phyloP scores from a whole-genome alignment of 176 grass and related monocot genomes.

The Zoysia pacifica region DNA sequence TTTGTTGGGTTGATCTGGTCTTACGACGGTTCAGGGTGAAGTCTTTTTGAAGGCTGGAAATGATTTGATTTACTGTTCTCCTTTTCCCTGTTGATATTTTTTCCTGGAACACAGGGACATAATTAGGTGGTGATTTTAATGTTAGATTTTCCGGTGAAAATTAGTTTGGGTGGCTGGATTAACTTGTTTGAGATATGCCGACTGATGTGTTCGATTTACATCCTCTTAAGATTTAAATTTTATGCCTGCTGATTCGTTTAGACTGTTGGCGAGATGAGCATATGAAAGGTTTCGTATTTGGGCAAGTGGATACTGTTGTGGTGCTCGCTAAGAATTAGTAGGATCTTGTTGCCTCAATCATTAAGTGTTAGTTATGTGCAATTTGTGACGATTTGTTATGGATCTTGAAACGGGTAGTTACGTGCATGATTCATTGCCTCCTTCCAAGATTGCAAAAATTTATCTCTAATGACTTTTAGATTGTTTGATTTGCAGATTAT shows the following conservation, averaged over 20 bases:
- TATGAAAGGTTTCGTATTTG: neutral
- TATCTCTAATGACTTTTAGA: conserved; percentile 2
- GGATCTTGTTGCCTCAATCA: conserved; percentile 26
- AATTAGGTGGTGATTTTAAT: neutral
- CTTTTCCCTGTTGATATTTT: neutral
- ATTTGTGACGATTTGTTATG: neutral
- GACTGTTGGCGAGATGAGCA: conserved; percentile 8
- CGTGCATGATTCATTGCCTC: neutral
- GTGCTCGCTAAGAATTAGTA: conserved; percentile 22
- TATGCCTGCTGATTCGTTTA: neutral
- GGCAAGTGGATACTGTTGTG: neutral
- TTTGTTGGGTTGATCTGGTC: conserved; percentile 2
- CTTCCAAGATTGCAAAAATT: neutral
- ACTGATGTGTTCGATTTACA: conserved; percentile 10
- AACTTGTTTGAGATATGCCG: neutral
- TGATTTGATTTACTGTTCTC: conserved; percentile 18
- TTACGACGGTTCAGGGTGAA: neutral
- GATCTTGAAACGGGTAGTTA: neutral
- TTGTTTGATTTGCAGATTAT: conserved; percentile 34
- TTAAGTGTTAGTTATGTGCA: neutral
- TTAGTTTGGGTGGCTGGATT: neutral
- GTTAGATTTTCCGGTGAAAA: neutral
- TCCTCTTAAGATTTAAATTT: conserved; percentile 24
- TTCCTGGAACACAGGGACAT: neutral
- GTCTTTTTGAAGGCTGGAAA: neutral